phyloP scores from a whole-genome alignment of 192 early-diverging fungal genomes.

The Coemansia pectinata region DNA sequence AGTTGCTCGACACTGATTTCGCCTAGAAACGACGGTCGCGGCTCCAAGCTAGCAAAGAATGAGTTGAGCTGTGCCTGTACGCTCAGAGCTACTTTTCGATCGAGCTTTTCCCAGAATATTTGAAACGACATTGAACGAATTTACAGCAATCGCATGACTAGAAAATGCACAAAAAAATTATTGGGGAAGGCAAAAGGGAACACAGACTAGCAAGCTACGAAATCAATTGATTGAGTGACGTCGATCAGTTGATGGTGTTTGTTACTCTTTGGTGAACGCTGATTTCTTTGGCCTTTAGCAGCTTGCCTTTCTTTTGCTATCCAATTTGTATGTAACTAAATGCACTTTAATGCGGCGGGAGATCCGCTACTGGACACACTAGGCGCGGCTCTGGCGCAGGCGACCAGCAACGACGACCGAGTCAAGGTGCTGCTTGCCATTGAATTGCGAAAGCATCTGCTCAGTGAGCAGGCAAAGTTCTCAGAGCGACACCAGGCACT shows the following conservation, averaged over 20 bases:
- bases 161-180: background rate
- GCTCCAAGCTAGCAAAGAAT: slow-evolving; percentile 61
- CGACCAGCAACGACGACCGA: slow-evolving; percentile 1
- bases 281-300: background rate
- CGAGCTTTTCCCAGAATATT: slow-evolving; percentile 70
- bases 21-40: slow-evolving; percentile 69
- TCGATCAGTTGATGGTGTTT: background rate
- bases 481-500: slow-evolving; percentile 3
- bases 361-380: slow-evolving; percentile 7
- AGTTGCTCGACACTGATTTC: slow-evolving; percentile 66
- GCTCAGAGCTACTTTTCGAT: slow-evolving; percentile 61
- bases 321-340: background rate
- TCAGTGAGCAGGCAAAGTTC: slow-evolving; percentile 8
- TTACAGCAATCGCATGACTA: background rate
- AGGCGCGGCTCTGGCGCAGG: background rate
- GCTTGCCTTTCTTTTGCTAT: background rate
- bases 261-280: background rate
- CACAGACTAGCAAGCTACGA: background rate
- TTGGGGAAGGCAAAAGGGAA: background rate
- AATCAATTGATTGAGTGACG: background rate
- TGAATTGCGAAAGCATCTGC: slow-evolving; percentile 8
- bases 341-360: background rate
- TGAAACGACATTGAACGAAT: slow-evolving; percentile 64
- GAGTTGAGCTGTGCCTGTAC: slow-evolving; percentile 67
- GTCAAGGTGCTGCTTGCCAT: slow-evolving; percentile 2